These are phyloP conservation scores for Raddia guianensis DNA, from an alignment of 176 grass and related monocot species.

Conservation along the genomic window DNA sequence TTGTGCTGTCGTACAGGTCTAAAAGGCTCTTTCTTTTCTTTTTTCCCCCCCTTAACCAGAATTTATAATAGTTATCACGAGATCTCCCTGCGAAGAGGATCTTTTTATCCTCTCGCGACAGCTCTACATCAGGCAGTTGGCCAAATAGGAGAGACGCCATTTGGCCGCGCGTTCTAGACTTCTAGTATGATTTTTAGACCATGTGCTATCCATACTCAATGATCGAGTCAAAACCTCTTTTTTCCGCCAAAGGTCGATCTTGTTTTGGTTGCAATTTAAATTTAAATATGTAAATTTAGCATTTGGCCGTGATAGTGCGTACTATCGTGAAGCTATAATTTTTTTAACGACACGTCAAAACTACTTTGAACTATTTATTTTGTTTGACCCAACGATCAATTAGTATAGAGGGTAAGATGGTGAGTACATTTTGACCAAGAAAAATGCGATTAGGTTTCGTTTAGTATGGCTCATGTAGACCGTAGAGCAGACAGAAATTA, in stretches of 20 bases:
- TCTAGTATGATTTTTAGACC: background rate
- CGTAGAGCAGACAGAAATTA: no score
- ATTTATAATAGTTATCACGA: constrained; percentile 13
- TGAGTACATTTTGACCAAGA: no score
- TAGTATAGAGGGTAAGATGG: no score
- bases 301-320: no score
- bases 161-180: background rate
- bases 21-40: background rate
- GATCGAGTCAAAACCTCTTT: background rate
- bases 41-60: background rate
- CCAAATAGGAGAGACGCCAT: background rate
- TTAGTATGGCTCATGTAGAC: no score
- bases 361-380: no score
- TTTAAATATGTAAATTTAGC: background rate
- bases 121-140: background rate
- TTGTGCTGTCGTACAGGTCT: constrained; percentile 46
- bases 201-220: background rate
- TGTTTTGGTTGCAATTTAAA: background rate
- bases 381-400: no score
- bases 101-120: background rate
- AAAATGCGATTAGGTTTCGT: no score
- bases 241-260: background rate
- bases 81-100: constrained; percentile 16
- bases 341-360: no score
- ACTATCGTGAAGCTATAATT: no score